Evolutionary conservation across 805 yeast species (phyloP).

Genomic region (Barnettozyma vustinii): DNA sequence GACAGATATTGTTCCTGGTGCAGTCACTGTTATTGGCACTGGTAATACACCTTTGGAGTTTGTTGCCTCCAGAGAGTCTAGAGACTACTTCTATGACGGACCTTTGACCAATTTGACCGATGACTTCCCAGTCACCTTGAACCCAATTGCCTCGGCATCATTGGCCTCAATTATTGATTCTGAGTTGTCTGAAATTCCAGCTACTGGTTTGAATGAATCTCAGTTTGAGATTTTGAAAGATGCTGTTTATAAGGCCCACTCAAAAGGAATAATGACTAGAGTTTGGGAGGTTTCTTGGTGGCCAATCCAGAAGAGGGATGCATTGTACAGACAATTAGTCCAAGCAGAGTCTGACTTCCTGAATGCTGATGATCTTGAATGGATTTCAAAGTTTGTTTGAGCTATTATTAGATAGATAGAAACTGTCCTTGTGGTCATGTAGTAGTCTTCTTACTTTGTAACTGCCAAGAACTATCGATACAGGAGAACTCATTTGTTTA

Average conservation of each 20-base stretch:
- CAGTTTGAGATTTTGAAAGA: constrained; percentile 32
- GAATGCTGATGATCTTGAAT: constrained; percentile 60
- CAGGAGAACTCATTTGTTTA: too few species aligned
- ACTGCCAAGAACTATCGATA: too few species aligned
- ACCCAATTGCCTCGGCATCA: constrained; percentile 42
- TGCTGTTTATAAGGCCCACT: constrained; percentile 39
- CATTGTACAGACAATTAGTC: constrained; percentile 45
- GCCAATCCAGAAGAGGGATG: constrained; percentile 47
- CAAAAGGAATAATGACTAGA: constrained; percentile 48
- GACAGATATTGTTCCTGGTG: constrained; percentile 39
- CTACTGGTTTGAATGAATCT: constrained; percentile 29
- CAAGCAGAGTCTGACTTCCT: constrained; percentile 51
- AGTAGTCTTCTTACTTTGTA: too few species aligned
- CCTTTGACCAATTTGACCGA: constrained; percentile 31
- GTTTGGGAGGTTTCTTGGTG: constrained; percentile 73
- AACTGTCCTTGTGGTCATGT: too few species aligned
- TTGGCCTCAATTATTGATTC: constrained; percentile 28
- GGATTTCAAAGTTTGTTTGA: constrained; percentile 22
- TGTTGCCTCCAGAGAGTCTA: constrained; percentile 30
- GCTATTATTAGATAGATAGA: too few species aligned
- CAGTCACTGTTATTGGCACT: constrained; percentile 61
- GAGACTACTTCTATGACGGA: constrained; percentile 44
- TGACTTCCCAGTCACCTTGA: constrained; percentile 21
- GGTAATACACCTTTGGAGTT: constrained; percentile 56
- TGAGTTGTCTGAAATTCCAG: constrained; percentile 9